Conservation (phyloP, 352 stramenopile genomes). For the Pseudoperonospora humuli region DNA sequence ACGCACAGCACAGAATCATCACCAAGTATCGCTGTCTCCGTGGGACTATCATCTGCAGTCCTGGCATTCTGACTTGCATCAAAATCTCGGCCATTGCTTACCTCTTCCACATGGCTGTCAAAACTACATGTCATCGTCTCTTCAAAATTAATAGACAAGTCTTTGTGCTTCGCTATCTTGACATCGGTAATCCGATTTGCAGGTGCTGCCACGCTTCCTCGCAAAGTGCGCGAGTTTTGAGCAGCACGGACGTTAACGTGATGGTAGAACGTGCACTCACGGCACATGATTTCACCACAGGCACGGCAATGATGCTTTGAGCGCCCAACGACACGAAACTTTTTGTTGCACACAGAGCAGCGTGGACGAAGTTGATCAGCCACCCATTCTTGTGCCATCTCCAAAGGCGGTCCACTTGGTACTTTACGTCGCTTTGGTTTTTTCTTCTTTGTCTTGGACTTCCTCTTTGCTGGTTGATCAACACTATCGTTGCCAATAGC, state of each 20-base stretch:
- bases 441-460: constrained; percentile 26
- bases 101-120: constrained; percentile 19
- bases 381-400: constrained; percentile 59
- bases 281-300: constrained; percentile 62
- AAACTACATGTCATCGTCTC: constrained; percentile 28
- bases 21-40: constrained; percentile 20
- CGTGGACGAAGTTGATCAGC: constrained; percentile 40
- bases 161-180: constrained; percentile 1
- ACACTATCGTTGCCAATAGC: constrained; percentile 1
- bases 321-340: constrained; percentile 47
- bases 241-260: constrained; percentile 32
- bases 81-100: constrained; percentile 7
- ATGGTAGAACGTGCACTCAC: constrained; percentile 39
- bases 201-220: constrained; percentile 12
- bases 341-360: constrained; percentile 54
- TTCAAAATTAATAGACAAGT: constrained; percentile 14
- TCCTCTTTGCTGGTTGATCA: constrained; percentile 8
- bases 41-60: constrained; percentile 13
- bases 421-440: constrained; percentile 15
- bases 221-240: constrained; percentile 19
- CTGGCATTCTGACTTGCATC: constrained; percentile 21
- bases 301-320: constrained; percentile 69
- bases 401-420: constrained; percentile 26
- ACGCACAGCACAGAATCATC: constrained; percentile 26
- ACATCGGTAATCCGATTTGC: constrained; percentile 7